Base-by-base conservation (phyloP, 2,329 filamentous ascomycete species). In the Diaporthe capsici region DNA sequence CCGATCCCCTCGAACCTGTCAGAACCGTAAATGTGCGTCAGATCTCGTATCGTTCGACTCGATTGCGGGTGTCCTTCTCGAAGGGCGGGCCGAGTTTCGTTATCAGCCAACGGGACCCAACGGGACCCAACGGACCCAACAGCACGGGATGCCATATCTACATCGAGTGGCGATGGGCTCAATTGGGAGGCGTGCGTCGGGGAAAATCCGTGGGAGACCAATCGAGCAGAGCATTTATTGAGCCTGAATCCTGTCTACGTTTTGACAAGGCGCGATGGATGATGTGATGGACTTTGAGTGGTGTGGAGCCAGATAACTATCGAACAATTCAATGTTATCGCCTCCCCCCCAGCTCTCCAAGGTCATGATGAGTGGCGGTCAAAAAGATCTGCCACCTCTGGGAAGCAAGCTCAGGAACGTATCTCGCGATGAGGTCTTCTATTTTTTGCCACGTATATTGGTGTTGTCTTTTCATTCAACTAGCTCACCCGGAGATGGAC, bases 1-100 rank as follows among this genome's bases (percentile, higher is more conserved):
- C 28, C 47, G 31, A 53, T 53, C 60, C 39, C 60, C 25, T 65
- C n/a, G 15, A 20, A 20, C 28, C 3, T 39, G 31, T 68, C 47
- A 68, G 65, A 53, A 68, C 47, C 13, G 65, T 53, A 20, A 25
- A 2, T 53, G 42, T 17, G 34, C 3, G 31, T 42, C 65, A 55
- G 65, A 70, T 70, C 49, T 25, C 22, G 31, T 28, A 25, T 25
- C 8, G 8, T 28, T 70, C n/a, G 13, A 12, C 65, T 55, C 47
- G 34, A 55, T 53, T 49, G 15, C 15, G 3, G 49, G 5, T 2
- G 4, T 10, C 5, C 20, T 53, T 51, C 65, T 70, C 22, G 25
- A 22, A 55, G 49, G 34, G 34, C 65, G 65, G 65, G 34, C 65
- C 65, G 65, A 70, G n/a, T 5, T 22, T 25, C 49, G 47, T 55